Percentiles rank a stretch among this genome's conserved stretches.
These are phyloP conservation scores for Kodamaea anthophila DNA, from an alignment of 1,139 yeast species.

Conservation along the genomic window DNA sequence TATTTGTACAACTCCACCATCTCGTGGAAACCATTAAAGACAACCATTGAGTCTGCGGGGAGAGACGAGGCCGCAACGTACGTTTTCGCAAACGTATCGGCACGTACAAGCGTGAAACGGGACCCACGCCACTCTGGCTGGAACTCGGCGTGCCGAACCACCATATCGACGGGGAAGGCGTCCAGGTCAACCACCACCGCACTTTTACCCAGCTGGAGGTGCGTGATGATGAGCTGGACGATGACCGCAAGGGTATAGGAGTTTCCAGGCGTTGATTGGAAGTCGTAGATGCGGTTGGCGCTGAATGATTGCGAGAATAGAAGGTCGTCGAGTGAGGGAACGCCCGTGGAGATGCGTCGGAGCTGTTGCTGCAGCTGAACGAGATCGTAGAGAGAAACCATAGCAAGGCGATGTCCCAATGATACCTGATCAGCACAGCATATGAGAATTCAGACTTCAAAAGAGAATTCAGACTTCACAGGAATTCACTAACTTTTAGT, in stretches of 20 bases:
- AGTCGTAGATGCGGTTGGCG: conserved; percentile 23
- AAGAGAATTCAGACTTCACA: too few relatives aligned
- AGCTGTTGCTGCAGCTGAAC: conserved; percentile 17
- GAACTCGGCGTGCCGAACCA: conserved; percentile 17
- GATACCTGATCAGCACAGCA: too few relatives aligned
- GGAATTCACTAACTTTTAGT: too few relatives aligned
- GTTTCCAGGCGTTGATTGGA: conserved; percentile 34
- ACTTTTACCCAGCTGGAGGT: conserved; percentile 15
- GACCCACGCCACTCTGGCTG: conserved; percentile 14
- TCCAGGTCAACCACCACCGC: conserved; percentile 28
- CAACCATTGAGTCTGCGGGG: conserved; percentile 14
- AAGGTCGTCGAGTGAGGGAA: conserved; percentile 22
- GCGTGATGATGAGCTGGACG: conserved; percentile 23
- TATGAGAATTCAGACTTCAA: too few relatives aligned
- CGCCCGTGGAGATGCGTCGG: conserved; percentile 20
- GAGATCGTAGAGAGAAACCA: conserved; percentile 21
- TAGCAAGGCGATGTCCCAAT: too few relatives aligned
- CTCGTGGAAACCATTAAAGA: conserved; percentile 33
- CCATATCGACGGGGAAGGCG: conserved; percentile 23
- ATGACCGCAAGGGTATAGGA: conserved; percentile 19
- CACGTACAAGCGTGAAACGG: conserved; percentile 13
- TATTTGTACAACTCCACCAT: conserved; percentile 30
- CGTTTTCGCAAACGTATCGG: conserved; percentile 26
- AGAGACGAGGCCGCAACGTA: conserved; percentile 14
- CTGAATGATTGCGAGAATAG: conserved; percentile 13